A percentile compares a stretch with the other conserved stretches of the same genome.
These are phyloP conservation scores for Hypoxylon crocopeplum DNA, from an alignment of 495 filamentous ascomycete species.

Conservation along the genomic window DNA sequence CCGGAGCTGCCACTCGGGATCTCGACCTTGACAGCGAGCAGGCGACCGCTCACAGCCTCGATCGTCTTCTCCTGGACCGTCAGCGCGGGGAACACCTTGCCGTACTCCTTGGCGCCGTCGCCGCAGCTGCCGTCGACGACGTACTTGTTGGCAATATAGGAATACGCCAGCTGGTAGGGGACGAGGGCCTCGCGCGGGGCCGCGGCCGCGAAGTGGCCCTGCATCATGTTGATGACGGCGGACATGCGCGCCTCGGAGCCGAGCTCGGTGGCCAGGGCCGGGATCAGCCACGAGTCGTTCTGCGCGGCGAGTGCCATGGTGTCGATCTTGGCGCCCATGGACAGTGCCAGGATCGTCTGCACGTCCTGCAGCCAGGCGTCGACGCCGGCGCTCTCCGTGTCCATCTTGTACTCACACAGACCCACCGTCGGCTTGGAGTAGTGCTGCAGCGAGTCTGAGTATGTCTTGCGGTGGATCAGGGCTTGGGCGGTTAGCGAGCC, in stretches of 20 bases:
- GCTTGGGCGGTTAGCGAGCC: conserved; percentile 46
- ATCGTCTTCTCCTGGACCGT: conserved; percentile 11
- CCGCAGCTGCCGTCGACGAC: conserved; percentile 25
- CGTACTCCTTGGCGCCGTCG: conserved; percentile 17
- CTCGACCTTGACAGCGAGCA: conserved; percentile 32
- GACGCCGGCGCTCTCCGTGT: conserved; percentile 15
- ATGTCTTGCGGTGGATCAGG: conserved; percentile 44
- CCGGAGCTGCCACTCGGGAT: conserved; percentile 10
- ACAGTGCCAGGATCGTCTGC: conserved; percentile 54
- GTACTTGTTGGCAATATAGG: conserved; percentile 41
- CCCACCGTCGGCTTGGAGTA: conserved; percentile 37
- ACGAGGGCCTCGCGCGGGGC: conserved; percentile 46
- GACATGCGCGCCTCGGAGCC: conserved; percentile 48
- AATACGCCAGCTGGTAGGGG: conserved; percentile 43
- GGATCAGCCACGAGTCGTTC: conserved; percentile 51
- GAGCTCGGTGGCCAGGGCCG: conserved; percentile 41
- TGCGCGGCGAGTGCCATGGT: conserved; percentile 59
- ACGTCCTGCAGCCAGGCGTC: conserved; percentile 41
- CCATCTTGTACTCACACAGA: conserved; percentile 40
- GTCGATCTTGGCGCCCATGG: conserved; percentile 62
- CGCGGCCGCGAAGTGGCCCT: conserved; percentile 43
- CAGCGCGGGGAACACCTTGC: conserved; percentile 33
- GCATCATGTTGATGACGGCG: conserved; percentile 53
- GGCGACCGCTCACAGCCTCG: conserved; percentile 11
- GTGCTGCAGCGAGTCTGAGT: conserved; percentile 45